A percentile compares a stretch with the other conserved stretches of the same genome.
These are phyloP conservation scores for Globisporangium parvum DNA, from an alignment of 352 stramenopile genomes.

Conservation along the genomic window DNA sequence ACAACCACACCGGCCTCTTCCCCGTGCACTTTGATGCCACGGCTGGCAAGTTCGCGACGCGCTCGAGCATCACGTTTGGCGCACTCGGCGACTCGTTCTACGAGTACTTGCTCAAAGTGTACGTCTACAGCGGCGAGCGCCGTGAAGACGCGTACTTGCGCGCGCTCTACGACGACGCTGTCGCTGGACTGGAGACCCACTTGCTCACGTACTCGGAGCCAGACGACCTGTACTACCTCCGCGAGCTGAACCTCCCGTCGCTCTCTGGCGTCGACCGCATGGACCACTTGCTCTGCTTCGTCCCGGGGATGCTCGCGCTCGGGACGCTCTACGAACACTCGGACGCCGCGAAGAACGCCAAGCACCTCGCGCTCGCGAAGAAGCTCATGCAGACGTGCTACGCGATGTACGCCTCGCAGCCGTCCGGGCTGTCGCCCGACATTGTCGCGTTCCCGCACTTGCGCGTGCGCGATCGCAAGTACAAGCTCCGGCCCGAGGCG, in stretches of 20 bases:
- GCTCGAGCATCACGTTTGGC: conserved; percentile 85
- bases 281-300: conserved; percentile 97
- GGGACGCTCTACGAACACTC: conserved; percentile 66
- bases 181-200: conserved; percentile 90
- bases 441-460: conserved; percentile 86
- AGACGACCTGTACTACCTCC: conserved; percentile 65
- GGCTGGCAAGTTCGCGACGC: conserved; percentile 22
- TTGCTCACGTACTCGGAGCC: conserved; percentile 72
- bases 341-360: conserved; percentile 63
- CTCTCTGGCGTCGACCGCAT: conserved; percentile 67
- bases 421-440: conserved; percentile 92
- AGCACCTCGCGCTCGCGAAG: conserved; percentile 85
- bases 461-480: conserved; percentile 63
- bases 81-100: conserved; percentile 96
- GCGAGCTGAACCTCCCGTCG: conserved; percentile 48
- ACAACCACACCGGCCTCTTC: conserved; percentile 83
- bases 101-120: conserved; percentile 98
- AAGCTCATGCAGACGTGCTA: conserved; percentile 92
- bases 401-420: conserved; percentile 91
- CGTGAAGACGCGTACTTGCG: conserved; percentile 56
- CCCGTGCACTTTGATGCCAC: conserved; percentile 69
- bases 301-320: conserved; percentile 91
- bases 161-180: conserved; percentile 92
- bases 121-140: conserved; percentile 91
- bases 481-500: conserved; percentile 94